A percentile compares a stretch with the other conserved stretches of the same genome.
These are phyloP conservation scores for Infundibulicybe gibba DNA, from an alignment of 768 basidiomycete genomes.

Conservation along the genomic window DNA sequence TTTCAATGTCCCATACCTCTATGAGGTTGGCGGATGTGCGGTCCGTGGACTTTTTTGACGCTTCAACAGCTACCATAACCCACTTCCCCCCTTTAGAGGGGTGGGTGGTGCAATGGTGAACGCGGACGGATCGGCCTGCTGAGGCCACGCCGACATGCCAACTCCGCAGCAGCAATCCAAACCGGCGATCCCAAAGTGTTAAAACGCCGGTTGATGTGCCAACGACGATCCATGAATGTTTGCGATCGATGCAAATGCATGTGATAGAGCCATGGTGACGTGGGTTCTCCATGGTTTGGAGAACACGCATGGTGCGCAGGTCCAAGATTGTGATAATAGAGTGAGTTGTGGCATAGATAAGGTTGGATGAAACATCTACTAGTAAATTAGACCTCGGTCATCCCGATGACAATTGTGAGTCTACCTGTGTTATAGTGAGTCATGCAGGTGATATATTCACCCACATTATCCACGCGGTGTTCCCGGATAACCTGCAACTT, in stretches of 20 bases:
- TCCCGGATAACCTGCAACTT: conserved; percentile 82
- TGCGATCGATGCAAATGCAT: conserved; percentile 78
- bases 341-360: conserved; percentile 84
- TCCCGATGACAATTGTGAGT: conserved; percentile 3
- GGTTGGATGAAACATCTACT: conserved; percentile 67
- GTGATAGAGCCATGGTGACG: conserved; percentile 86
- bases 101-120: conserved; percentile 78
- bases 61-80: conserved; percentile 81
- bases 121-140: conserved; percentile 47
- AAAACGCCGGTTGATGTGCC: conserved; percentile 85
- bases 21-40: conserved; percentile 50
- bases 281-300: conserved; percentile 81
- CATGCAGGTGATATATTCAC: conserved; percentile 85
- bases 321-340: conserved; percentile 76
- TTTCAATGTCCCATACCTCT: conserved; percentile 94
- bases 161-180: conserved; percentile 82
- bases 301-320: conserved; percentile 75
- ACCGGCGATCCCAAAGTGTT: conserved; percentile 93
- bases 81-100: conserved; percentile 89
- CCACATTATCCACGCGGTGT: conserved; percentile 64
- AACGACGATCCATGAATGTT: conserved; percentile 83
- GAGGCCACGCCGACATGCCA: conserved; percentile 73
- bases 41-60: conserved; percentile 38
- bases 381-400: background rate
- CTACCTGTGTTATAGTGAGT: conserved; percentile 75